phyloP scores from a whole-genome alignment of 768 basidiomycete species.

The Amanita thiersii region DNA sequence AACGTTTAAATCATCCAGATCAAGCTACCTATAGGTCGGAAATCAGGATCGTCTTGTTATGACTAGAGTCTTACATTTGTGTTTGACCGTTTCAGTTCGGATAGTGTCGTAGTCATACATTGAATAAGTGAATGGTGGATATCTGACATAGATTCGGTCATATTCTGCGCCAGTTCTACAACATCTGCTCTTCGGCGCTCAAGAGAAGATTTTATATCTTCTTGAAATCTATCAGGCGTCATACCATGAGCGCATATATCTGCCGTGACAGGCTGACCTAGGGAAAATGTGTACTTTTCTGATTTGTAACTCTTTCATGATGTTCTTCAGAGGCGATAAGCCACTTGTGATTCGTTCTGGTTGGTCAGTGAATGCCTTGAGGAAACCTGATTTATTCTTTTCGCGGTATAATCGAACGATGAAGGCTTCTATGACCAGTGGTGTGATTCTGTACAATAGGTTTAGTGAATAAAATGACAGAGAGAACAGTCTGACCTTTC shows the following conservation, averaged over 20 bases:
- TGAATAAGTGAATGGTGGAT: constrained; percentile 90
- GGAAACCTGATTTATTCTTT: constrained; percentile 82
- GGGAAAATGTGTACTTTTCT: constrained; percentile 90
- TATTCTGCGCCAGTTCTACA: constrained; percentile 79
- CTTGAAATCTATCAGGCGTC: constrained; percentile 66
- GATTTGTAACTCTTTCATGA: constrained; percentile 89
- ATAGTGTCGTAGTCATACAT: constrained; percentile 87
- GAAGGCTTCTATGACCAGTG: constrained; percentile 84
- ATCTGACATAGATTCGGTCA: constrained; percentile 83
- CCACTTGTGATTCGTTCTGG: constrained; percentile 93
- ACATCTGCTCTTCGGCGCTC: constrained; percentile 85
- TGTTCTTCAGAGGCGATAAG: constrained; percentile 82
- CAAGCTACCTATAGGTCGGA: constrained; percentile 50
- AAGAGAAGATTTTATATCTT: constrained; percentile 75
- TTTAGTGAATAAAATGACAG: neutral
- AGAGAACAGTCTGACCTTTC: constrained; percentile 53
- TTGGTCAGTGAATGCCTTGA: constrained; percentile 96
- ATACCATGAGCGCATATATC: neutral
- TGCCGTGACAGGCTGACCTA: constrained; percentile 38
- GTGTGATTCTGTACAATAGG: constrained; percentile 56
- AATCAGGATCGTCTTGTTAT: neutral
- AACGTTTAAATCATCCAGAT: constrained; percentile 87
- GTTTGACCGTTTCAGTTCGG: constrained; percentile 85
- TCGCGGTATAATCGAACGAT: constrained; percentile 87
- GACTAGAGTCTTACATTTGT: constrained; percentile 37